phyloP scores from a whole-genome alignment of 805 yeast species.

The Debaryomyces maramus region DNA sequence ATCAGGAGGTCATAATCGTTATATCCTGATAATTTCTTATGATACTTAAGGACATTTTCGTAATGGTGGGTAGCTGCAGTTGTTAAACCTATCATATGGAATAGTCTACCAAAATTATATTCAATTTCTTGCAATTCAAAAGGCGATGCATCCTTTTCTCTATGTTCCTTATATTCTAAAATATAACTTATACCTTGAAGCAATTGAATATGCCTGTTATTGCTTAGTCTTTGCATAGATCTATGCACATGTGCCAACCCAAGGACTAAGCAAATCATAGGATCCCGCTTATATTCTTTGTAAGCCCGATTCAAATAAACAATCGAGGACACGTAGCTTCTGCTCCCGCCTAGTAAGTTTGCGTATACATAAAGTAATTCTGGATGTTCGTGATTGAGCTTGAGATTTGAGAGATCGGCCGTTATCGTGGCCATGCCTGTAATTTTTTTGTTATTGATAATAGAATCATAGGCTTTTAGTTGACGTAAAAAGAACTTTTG shows the following conservation, averaged over 20 bases:
- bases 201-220: conserved; percentile 82
- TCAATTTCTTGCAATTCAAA: conserved; percentile 72
- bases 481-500: conserved; percentile 91
- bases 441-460: conserved; percentile 51
- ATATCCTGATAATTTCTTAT: conserved; percentile 41
- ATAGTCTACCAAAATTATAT: conserved; percentile 81
- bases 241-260: conserved; percentile 86
- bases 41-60: conserved; percentile 56
- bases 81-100: conserved; percentile 78
- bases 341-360: conserved; percentile 73
- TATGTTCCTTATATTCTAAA: conserved; percentile 62
- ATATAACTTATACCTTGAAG: conserved; percentile 83
- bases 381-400: conserved; percentile 49
- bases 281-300: conserved; percentile 66
- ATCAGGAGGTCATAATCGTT: conserved; percentile 54
- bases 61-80: conserved; percentile 75
- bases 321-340: conserved; percentile 79
- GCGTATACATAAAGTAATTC: conserved; percentile 79
- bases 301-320: conserved; percentile 75
- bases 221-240: conserved; percentile 85
- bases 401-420: conserved; percentile 46
- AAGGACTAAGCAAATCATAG: conserved; percentile 70
- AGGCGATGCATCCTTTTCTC: conserved; percentile 39
- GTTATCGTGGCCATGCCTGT: conserved; percentile 79
- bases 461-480: conserved; percentile 81